These are phyloP conservation scores for Isoetes taiwanensis DNA, from an alignment of 75 land plant genomes.

Conservation along the genomic window DNA sequence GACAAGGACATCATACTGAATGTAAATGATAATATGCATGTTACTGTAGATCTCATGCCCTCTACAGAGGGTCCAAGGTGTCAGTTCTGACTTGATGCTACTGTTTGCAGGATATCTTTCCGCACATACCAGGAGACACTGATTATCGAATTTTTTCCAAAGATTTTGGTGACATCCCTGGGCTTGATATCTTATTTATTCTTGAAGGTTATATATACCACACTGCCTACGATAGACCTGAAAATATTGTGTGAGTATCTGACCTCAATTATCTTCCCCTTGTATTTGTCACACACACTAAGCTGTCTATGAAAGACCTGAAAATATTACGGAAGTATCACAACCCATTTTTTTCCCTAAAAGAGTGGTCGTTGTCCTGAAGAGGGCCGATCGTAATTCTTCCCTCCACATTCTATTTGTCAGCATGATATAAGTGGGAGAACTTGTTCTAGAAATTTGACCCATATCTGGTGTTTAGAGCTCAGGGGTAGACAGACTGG, in stretches of 20 bases:
- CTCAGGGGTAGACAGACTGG: too few relatives aligned
- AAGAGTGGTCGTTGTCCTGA: too few relatives aligned
- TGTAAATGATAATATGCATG: too few relatives aligned
- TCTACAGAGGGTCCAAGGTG: too few relatives aligned
- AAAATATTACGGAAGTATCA: conserved; percentile 64
- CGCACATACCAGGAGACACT: conserved; percentile 88
- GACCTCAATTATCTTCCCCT: neutral
- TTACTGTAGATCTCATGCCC: too few relatives aligned
- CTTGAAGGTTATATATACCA: conserved; percentile 90
- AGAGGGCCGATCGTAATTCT: conserved; percentile 9
- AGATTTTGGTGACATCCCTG: conserved; percentile 80
- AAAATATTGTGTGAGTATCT: conserved; percentile 64
- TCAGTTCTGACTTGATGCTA: too few relatives aligned
- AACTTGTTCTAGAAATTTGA: neutral
- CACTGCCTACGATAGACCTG: conserved; percentile 72
- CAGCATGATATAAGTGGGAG: neutral
- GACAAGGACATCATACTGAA: too few relatives aligned
- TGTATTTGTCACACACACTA: conserved; percentile 68
- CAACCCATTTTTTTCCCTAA: neutral
- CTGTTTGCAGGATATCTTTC: conserved; percentile 93
- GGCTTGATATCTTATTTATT: conserved; percentile 80
- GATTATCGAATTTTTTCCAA: conserved; percentile 86
- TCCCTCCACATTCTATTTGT: conserved; percentile 14
- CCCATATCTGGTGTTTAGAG: too few relatives aligned
- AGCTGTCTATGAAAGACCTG: conserved; percentile 71